Evolutionary conservation across 768 basidiomycete genomes (phyloP), one percentile per base, ranked within the genome.

Genomic region (Lentinula lateritia): DNA sequence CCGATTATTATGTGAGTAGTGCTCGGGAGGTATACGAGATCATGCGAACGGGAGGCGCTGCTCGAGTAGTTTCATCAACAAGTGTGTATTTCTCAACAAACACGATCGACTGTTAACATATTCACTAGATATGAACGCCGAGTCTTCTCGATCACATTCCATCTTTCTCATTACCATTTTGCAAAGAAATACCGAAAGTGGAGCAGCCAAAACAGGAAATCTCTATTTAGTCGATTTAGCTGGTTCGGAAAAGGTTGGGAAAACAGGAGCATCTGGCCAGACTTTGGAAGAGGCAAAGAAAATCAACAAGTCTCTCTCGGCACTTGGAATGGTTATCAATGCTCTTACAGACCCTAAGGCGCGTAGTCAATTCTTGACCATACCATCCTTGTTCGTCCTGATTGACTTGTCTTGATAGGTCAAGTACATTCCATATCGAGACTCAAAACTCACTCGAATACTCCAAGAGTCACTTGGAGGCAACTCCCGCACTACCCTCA

Each of bases 221-320:
- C 78, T 99, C 10, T 99, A 97, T 72, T 86, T 99, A 18, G 97
- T 99, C 53, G 97, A 99, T 81, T 80, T 99, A 65, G 97, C 97
- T 60, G 97, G 97, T 68, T 97, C 94, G 20, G 97, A 99, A 76
- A 99, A 99, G 76, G 95, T 99, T 61, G 96, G 96, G 52, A 99
- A 99, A 81, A 99, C 97, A 45, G 97, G 97, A 18, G 97, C 97
- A 55, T 98, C 95, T 2, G 97, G 97, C 1, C 98, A 99, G 73
- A 99, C 97, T 28, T 78, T 99, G 7, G 97, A 99, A 74, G 97
- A 99, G 75, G 97, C 97, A 13, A 99, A 99, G 87, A 99, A 99
- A 83, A 99, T 99, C 78, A 99, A 99, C 80, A 99, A 99, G 75
- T 94, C 92, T 34, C 78, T 99, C 32, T 96, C 94, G 16, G 97